Evolutionary conservation across 176 grass and related monocot genomes (phyloP).

Genomic region (Raddia distichophylla): DNA sequence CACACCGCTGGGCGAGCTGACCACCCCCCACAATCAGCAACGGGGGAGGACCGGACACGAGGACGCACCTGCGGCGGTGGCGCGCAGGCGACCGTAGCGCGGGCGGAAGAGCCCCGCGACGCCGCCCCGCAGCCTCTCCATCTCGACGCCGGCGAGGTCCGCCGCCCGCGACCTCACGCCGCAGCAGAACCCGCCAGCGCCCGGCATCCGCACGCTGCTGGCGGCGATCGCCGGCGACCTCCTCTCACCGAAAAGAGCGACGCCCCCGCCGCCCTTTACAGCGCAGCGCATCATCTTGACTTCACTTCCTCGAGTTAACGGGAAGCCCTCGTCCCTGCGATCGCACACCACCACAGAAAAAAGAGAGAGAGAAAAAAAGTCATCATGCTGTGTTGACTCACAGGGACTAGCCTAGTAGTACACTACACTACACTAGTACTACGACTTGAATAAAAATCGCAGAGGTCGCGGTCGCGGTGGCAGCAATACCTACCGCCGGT

Average conservation of each 20-base stretch:
- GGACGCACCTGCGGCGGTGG: conserved; percentile 57
- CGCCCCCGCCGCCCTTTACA: conserved; percentile 24
- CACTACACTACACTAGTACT: not conserved
- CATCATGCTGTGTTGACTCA: conserved; percentile 34
- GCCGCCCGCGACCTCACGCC: conserved; percentile 46
- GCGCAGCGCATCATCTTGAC: conserved; percentile 54
- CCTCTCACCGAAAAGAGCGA: conserved; percentile 16
- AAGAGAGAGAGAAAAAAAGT: not conserved
- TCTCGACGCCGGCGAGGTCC: conserved; percentile 60
- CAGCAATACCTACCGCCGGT: conserved; percentile 20
- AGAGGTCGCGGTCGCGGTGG: not conserved
- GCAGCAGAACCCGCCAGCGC: conserved; percentile 34
- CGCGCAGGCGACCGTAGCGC: conserved; percentile 49
- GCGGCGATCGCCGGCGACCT: conserved; percentile 26
- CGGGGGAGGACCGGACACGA: not conserved
- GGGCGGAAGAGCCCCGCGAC: conserved; percentile 53
- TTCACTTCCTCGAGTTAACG: not conserved
- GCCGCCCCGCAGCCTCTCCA: conserved; percentile 34
- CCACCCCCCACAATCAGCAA: not conserved
- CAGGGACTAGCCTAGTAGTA: not conserved
- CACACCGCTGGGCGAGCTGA: not conserved
- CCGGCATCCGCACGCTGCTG: conserved; percentile 46
- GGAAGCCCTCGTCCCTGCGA: conserved; percentile 32
- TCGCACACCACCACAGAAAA: conserved; percentile 42
- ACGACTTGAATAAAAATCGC: not conserved